phyloP scores from a whole-genome alignment of 2,329 filamentous ascomycete species.

The Colletotrichum sp. region DNA sequence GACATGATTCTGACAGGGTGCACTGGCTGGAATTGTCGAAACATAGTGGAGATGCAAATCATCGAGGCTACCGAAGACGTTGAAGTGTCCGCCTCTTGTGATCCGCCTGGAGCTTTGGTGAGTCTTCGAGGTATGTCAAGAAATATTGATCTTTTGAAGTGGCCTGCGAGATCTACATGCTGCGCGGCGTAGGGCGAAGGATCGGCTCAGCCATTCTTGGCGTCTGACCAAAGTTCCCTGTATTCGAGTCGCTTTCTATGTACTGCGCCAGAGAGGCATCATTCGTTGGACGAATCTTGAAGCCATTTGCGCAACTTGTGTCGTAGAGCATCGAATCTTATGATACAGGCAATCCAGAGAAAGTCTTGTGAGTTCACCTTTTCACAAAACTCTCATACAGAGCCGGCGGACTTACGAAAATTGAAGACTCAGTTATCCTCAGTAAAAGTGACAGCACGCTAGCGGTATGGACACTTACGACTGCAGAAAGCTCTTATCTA shows the following conservation, averaged over 20 bases:
- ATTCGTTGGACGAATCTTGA: accelerated
- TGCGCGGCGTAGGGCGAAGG: not conserved
- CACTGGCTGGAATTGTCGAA: not conserved
- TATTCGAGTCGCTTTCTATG: not conserved
- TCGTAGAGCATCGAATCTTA: accelerated
- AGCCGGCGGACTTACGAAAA: too few relatives aligned
- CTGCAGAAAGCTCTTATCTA: not conserved
- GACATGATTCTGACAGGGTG: not conserved
- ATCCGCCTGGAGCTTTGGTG: accelerated
- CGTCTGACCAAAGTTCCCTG: not conserved
- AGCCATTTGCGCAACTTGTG: not conserved
- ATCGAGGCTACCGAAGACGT: not conserved
- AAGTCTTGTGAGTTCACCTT: too few relatives aligned
- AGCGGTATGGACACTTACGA: not conserved
- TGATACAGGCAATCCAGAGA: not conserved
- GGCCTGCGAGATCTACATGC: not conserved
- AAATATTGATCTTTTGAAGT: not conserved
- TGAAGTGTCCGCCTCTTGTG: not conserved
- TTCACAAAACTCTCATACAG: too few relatives aligned
- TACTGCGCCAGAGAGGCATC: not conserved
- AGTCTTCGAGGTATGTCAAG: not conserved
- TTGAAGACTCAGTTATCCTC: not conserved
- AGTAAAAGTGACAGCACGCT: not conserved
- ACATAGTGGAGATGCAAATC: not conserved
- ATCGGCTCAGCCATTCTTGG: not conserved